A percentile compares a stretch with the other conserved stretches of the same genome.
Evolutionary conservation across 441 rosid species (phyloP).

Genomic region (Populus hybrid): DNA sequence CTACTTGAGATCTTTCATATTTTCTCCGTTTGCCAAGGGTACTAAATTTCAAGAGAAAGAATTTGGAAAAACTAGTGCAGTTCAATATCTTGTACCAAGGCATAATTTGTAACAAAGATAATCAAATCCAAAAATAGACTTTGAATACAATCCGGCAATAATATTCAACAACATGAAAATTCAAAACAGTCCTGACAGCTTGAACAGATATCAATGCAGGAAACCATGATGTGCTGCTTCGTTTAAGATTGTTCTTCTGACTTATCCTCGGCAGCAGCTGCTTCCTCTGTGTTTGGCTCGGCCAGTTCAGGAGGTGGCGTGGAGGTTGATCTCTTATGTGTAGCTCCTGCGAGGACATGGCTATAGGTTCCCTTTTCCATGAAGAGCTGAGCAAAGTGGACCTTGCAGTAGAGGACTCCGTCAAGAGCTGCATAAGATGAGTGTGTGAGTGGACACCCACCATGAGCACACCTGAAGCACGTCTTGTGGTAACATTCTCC

Average conservation of each 20-base stretch:
- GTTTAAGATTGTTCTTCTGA: background rate
- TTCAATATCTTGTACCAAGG: background rate
- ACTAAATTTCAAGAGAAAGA: background rate
- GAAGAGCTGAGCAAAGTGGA: constrained; percentile 92
- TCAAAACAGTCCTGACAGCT: background rate
- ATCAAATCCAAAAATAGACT: background rate
- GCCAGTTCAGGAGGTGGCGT: constrained; percentile 44
- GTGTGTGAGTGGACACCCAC: constrained; percentile 88
- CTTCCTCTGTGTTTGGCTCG: constrained; percentile 14
- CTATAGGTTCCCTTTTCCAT: constrained; percentile 88
- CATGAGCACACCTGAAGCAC: constrained; percentile 95
- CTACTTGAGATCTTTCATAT: too few relatives aligned
- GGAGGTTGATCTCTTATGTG: constrained; percentile 61
- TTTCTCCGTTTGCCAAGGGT: background rate
- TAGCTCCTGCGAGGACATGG: constrained; percentile 75
- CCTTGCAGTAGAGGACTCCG: constrained; percentile 88
- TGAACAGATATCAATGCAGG: background rate
- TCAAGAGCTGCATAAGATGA: constrained; percentile 90
- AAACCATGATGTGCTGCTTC: background rate
- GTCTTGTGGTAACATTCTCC: constrained; percentile 92
- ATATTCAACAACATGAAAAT: too few relatives aligned
- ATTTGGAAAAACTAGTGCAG: background rate
- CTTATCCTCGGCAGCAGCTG: background rate
- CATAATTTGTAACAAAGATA: background rate
- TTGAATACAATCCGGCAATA: too few relatives aligned